Conservation (phyloP, 2,329 filamentous ascomycete genomes). For the Zopfia rhizophila region DNA sequence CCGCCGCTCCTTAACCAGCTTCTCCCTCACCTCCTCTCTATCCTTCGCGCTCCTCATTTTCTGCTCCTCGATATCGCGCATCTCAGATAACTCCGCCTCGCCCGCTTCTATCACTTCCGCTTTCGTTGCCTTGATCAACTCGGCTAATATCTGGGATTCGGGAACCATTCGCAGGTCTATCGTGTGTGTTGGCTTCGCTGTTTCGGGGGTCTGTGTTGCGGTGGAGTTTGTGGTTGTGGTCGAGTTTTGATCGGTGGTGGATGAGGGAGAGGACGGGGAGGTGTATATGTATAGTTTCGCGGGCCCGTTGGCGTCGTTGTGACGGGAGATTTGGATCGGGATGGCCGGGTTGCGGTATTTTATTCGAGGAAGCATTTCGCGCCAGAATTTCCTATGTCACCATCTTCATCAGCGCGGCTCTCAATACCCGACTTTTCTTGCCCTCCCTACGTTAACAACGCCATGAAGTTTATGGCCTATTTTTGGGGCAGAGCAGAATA, state of each 20-base stretch:
- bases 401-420: constrained; percentile 49
- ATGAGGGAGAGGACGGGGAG: constrained; percentile 27
- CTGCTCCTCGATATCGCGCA: constrained; percentile 67
- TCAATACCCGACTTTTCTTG: constrained; percentile 53
- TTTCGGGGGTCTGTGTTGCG: constrained; percentile 40
- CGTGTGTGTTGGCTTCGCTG: constrained; percentile 51
- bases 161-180: constrained; percentile 70
- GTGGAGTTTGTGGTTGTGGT: constrained; percentile 30
- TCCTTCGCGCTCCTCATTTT: constrained; percentile 64
- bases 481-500: no score
- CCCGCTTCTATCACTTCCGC: constrained; percentile 68
- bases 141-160: constrained; percentile 70
- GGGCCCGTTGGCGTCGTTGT: constrained; percentile 55
- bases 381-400: constrained; percentile 84
- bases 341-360: constrained; percentile 94
- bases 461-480: no score
- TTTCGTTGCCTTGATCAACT: constrained; percentile 71
- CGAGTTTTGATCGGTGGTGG: constrained; percentile 21
- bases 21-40: constrained; percentile 63
- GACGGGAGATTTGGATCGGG: constrained; percentile 83
- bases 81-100: constrained; percentile 67
- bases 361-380: constrained; percentile 79
- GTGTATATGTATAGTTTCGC: constrained; percentile 45
- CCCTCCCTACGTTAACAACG: no score
- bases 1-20: constrained; percentile 67